Evolutionary conservation across 176 grass and related monocot species (phyloP), one percentile per base, ranked within the genome.

Genomic region (Cenchrus americanus): DNA sequence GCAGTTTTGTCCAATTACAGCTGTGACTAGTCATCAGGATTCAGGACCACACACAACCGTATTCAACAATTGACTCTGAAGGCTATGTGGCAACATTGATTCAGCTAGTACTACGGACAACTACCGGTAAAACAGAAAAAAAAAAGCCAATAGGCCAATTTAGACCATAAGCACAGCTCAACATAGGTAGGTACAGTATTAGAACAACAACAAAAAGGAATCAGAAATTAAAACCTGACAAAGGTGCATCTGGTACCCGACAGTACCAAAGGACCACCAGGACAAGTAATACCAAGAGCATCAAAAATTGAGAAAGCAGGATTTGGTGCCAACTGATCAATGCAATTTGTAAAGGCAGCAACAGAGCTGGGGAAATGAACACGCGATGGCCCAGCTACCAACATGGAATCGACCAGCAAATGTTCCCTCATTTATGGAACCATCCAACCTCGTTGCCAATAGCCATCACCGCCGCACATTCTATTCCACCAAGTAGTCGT

Each of bases 51-150:
- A 52, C 12, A 71, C 43, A 62, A 11, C 21, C 2, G 14, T 57
- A 87, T 59, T 58, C 24, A 75, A 19, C 32, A 42, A 59, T 59
- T 22, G 78, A 75, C 69, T 61, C 15, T 62, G n/a, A 30, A 63
- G 55, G 54, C 71, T 37, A 37, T 62, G 72, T 62, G 76, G 21
- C 19, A 10, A 30, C 82, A 65, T 48, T 66, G 49, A 88, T 73
- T 22, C n/a, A 14, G 6, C n/a, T 37, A 73, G 34, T 57, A 22
- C 32, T 8, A 10, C 2, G 24, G 40, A 64, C 34, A 71, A 5
- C 43, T 23, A 42, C 10, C 2, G 0, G 0, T 30, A 37, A 37
- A 37, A 37, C 34, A 4, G 34, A 63, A 30, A n/a, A 7, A 21
- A 21, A 58, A 8, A 58, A 58, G 19, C 1, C 18, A n/a, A 58